phyloP scores from a whole-genome alignment of 306 rosid genomes.

The Vigna angularis region DNA sequence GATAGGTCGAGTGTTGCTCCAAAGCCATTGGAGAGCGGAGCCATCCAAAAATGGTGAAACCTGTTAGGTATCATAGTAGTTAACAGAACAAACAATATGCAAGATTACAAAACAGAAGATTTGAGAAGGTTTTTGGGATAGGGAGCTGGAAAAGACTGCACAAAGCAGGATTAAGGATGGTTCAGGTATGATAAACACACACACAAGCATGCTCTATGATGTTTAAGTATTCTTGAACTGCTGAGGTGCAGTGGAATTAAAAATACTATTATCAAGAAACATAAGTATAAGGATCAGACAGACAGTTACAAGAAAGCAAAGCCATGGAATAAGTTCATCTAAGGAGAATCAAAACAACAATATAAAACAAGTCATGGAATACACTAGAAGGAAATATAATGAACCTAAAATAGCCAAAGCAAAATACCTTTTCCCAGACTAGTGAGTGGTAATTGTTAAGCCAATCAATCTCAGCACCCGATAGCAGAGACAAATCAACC shows the following conservation, averaged over 20 bases:
- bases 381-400: slow-evolving; percentile 3
- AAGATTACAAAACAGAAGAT: slow-evolving; percentile 11
- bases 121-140: not conserved
- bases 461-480: slow-evolving; percentile 75
- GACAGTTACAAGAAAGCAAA: slow-evolving; percentile 12
- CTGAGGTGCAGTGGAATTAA: slow-evolving; percentile 8
- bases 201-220: slow-evolving; percentile 15
- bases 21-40: slow-evolving; percentile 82
- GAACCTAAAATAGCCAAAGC: slow-evolving; percentile 9
- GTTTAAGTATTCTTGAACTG: slow-evolving; percentile 9
- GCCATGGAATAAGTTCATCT: slow-evolving; percentile 30
- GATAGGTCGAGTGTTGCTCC: slow-evolving; percentile 81
- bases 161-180: not conserved
- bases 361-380: slow-evolving; percentile 16
- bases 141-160: not conserved
- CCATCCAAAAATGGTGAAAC: slow-evolving; percentile 86
- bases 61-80: slow-evolving; percentile 53
- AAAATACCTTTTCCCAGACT: slow-evolving; percentile 91
- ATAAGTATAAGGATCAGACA: not conserved
- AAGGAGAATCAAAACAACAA: not conserved
- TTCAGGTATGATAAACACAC: not conserved
- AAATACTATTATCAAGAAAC: slow-evolving; percentile 16
- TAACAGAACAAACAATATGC: not conserved
- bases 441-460: slow-evolving; percentile 81
- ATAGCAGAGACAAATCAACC: slow-evolving; percentile 80